Conservation (phyloP, 2,329 filamentous ascomycete species). For the Calonectria pauciramosa region DNA sequence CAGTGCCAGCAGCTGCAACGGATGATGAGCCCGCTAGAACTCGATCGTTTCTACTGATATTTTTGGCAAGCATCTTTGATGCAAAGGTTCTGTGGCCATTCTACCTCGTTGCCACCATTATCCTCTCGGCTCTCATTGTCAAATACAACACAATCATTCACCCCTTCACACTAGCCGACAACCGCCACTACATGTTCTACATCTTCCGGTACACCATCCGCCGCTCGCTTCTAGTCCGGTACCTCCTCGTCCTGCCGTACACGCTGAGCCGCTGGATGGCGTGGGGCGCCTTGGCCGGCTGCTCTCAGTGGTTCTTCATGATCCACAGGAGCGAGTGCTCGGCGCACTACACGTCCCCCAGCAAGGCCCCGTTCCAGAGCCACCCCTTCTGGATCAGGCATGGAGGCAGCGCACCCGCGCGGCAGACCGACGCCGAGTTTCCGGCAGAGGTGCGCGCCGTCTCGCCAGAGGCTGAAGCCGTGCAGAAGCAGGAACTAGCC, state of each 20-base stretch:
- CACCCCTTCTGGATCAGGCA: slow-evolving; percentile 45
- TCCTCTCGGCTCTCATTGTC: slow-evolving; percentile 64
- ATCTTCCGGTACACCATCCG: slow-evolving; percentile 88
- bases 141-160: slow-evolving; percentile 93
- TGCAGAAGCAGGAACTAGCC: slow-evolving; percentile 16
- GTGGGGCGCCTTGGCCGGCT: slow-evolving; percentile 72
- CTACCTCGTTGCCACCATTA: slow-evolving; percentile 52
- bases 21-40: neutral
- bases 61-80: slow-evolving; percentile 41
- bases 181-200: slow-evolving; percentile 98
- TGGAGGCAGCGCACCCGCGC: neutral
- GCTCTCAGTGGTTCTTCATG: slow-evolving; percentile 38
- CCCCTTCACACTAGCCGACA: slow-evolving; percentile 95
- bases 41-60: slow-evolving; percentile 30
- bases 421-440: slow-evolving; percentile 29
- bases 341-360: slow-evolving; percentile 12
- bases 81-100: slow-evolving; percentile 53
- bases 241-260: slow-evolving; percentile 79
- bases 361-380: slow-evolving; percentile 42
- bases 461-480: slow-evolving; percentile 19
- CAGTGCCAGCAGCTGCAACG: neutral
- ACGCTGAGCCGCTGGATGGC: slow-evolving; percentile 77
- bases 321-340: slow-evolving; percentile 34
- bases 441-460: slow-evolving; percentile 5
- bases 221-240: slow-evolving; percentile 73